These are phyloP conservation scores for Rhodotorula toruloides DNA, from an alignment of 768 basidiomycete genomes.

Conservation along the genomic window DNA sequence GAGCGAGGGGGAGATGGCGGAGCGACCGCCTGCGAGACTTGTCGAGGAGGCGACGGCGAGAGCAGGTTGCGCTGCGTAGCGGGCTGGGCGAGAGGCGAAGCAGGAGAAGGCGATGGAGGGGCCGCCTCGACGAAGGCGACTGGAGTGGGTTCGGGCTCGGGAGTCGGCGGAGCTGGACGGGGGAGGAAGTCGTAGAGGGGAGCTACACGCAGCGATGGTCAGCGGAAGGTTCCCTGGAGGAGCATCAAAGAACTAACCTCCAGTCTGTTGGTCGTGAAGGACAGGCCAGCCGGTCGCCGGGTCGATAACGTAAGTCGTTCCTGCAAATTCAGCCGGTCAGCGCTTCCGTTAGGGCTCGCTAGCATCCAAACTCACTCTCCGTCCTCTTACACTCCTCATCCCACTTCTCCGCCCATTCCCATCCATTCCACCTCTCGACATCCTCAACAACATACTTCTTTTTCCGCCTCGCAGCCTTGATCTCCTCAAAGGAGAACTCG, in stretches of 20 bases:
- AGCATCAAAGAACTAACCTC: conserved; percentile 6
- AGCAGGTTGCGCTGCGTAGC: conserved; percentile 56
- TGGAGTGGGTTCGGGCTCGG: neutral
- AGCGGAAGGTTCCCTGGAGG: too few relatives aligned
- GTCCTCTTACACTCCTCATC: conserved; percentile 10
- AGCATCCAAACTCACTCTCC: neutral
- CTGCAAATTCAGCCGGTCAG: neutral
- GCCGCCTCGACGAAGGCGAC: too few relatives aligned
- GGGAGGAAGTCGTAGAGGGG: conserved; percentile 33
- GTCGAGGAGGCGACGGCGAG: conserved; percentile 4
- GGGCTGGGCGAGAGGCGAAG: conserved; percentile 43
- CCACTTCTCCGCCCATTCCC: conserved; percentile 23
- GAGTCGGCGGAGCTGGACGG: neutral
- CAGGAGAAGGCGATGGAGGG: neutral
- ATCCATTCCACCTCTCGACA: conserved; percentile 23
- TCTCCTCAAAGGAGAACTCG: conserved; percentile 66
- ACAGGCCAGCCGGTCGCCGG: conserved; percentile 23
- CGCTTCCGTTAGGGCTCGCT: neutral
- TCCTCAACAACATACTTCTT: conserved; percentile 4
- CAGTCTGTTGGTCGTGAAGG: conserved; percentile 11
- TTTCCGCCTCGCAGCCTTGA: conserved; percentile 51
- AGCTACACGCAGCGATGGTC: neutral
- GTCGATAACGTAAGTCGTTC: conserved; percentile 22
- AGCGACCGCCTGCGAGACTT: neutral
- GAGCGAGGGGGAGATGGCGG: neutral